Evolutionary conservation across 805 yeast species (phyloP).

Genomic region (Zygotorulaspora chibaensis): DNA sequence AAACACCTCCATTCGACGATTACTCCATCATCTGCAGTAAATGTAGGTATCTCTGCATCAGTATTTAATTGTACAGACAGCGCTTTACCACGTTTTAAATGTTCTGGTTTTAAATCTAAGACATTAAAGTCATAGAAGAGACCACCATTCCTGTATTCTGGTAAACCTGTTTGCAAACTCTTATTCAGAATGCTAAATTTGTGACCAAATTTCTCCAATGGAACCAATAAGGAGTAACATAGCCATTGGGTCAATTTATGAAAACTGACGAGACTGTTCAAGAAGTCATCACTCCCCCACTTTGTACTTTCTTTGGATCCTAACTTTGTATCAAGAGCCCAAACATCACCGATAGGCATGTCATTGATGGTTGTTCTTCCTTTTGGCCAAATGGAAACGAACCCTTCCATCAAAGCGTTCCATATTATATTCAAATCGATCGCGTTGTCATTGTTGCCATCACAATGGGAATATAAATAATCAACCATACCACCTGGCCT

Average conservation of each 20-base stretch:
- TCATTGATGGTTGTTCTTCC: conserved; percentile 52
- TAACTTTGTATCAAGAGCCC: conserved; percentile 43
- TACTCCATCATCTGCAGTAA: conserved; percentile 50
- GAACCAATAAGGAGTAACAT: conserved; percentile 54
- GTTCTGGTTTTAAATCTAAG: conserved; percentile 43
- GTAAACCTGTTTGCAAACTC: conserved; percentile 49
- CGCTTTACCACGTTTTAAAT: conserved; percentile 37
- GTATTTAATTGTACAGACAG: conserved; percentile 31
- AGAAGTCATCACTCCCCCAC: conserved; percentile 21
- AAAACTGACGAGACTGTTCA: conserved; percentile 50
- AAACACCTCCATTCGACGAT: conserved; percentile 67
- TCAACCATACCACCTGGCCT: conserved; percentile 55
- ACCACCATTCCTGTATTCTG: conserved; percentile 65
- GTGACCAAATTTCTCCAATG: conserved; percentile 45
- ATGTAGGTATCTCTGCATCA: conserved; percentile 43
- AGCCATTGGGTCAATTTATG: conserved; percentile 68
- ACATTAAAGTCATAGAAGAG: conserved; percentile 54
- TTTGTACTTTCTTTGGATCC: conserved; percentile 15
- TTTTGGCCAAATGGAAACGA: conserved; percentile 58
- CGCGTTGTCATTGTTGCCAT: conserved; percentile 15
- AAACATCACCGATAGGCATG: conserved; percentile 56
- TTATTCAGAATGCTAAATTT: conserved; percentile 38
- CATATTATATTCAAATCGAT: conserved; percentile 48
- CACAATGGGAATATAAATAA: conserved; percentile 36
- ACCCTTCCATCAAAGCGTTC: conserved; percentile 53